Conservation (phyloP, 805 yeast genomes). For the Candida wancherniae region DNA sequence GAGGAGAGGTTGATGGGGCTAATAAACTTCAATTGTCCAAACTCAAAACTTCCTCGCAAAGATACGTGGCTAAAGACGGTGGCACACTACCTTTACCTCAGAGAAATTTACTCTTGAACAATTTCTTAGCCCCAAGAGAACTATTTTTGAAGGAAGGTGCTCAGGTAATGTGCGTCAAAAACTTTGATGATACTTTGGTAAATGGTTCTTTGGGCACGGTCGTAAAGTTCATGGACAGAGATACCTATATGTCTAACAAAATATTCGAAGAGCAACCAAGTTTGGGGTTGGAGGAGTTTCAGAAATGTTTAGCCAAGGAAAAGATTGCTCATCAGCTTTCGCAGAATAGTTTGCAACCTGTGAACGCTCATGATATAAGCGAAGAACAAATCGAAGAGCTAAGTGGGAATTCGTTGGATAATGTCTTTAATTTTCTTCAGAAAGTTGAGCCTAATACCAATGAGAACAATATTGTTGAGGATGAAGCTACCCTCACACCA, state of each 20-base stretch:
- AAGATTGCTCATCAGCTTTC: conserved; percentile 7
- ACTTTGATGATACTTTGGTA: conserved; percentile 67
- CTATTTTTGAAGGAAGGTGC: conserved; percentile 67
- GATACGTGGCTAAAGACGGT: conserved; percentile 41
- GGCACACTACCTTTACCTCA: conserved; percentile 26
- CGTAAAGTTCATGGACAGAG: conserved; percentile 46
- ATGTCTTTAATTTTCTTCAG: no score
- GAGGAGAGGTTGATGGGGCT: conserved; percentile 78
- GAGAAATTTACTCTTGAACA: conserved; percentile 8
- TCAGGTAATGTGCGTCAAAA: conserved; percentile 91
- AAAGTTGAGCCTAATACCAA: no score
- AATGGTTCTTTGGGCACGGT: conserved; percentile 90
- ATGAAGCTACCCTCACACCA: no score
- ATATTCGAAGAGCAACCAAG: conserved; percentile 18
- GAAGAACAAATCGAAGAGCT: no score
- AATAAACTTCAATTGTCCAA: conserved; percentile 41
- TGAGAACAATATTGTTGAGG: no score
- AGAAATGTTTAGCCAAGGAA: conserved; percentile 10
- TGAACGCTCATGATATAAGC: no score
- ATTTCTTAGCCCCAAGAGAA: conserved; percentile 16
- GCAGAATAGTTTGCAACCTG: no score
- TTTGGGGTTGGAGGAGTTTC: conserved; percentile 17
- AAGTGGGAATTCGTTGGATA: no score
- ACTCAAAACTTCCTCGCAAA: conserved; percentile 43
- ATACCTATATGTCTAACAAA: conserved; percentile 30